Base-by-base conservation (phyloP, 176 grass and related monocot genomes). In the Cenchrus purpureus region DNA sequence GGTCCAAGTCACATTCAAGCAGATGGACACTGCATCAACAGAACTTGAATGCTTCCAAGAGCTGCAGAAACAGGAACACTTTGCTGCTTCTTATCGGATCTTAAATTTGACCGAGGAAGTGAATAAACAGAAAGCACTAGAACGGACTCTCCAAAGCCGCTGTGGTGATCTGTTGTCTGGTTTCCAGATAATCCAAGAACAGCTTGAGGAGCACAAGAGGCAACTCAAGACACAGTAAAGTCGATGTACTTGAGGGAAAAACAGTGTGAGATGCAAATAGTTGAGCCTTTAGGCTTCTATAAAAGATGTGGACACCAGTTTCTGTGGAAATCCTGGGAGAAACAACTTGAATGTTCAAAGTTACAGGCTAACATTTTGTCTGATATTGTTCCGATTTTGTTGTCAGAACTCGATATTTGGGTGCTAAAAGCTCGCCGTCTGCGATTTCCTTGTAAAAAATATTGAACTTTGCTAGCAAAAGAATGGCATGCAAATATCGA, bases 11-110 rank as follows among this genome's bases (percentile, higher is more conserved):
- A 94, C 93, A 37, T 94, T 87, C 78, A 94, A 98, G 86, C 93
- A 98, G 75, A 91, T 95, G 89, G 74, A 92, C 80, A 98, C 90
- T 55, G 78, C 92, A 76, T 86, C 89, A 65, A 96, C 91, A 13
- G 97, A 98, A 84, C 74, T 94, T 51, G 89, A 93, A 60, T 98
- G 97, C 91, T 98, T 98, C 70, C 84, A 94, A 84, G 93, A 84
- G 70, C 79, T 98, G 40, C 91, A 96, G 69, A 98, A 98, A 72
- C 97, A 98, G 83, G 97, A 98, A 84, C 73, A 84, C 4, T 76
- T 95, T 57, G 93, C 97, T 63, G 89, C 91, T 56, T 81, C 93
- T 7, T 94, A 77, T 65, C 73, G 96, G 44, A 56, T 98, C 10
- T 85, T 73, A 64, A 82, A 95, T 67, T 85, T 89, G 53, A 65